A percentile compares a stretch with the other conserved stretches of the same genome.
These are phyloP conservation scores for Acanthochlamys bracteata DNA, from an alignment of 106 monocot species.

Conservation along the genomic window DNA sequence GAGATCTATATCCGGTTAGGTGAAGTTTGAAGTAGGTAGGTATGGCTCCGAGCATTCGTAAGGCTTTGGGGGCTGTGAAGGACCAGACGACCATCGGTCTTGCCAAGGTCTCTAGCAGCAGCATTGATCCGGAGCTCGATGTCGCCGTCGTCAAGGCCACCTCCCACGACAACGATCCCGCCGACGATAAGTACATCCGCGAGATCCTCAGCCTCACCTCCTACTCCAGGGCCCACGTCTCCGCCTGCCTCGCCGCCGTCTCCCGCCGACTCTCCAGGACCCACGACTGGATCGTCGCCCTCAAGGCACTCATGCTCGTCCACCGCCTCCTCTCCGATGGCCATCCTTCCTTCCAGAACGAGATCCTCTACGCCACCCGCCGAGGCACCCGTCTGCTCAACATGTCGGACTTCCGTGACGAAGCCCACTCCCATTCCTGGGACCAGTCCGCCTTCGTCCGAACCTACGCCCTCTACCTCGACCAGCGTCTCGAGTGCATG, in stretches of 20 bases:
- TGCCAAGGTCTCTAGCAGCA: constrained; percentile 51
- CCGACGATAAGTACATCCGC: constrained; percentile 42
- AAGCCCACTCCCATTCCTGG: constrained; percentile 71
- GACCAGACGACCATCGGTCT: constrained; percentile 62
- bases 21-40: too few species aligned
- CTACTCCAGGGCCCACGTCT: constrained; percentile 29
- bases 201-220: constrained; percentile 52
- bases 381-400: constrained; percentile 56
- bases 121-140: constrained; percentile 54
- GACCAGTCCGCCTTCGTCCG: constrained; percentile 76
- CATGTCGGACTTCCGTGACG: constrained; percentile 66
- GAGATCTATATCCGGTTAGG: too few species aligned
- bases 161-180: constrained; percentile 69
- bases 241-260: constrained; percentile 41
- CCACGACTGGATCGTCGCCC: constrained; percentile 59
- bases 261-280: constrained; percentile 54
- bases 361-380: constrained; percentile 49
- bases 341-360: constrained; percentile 43
- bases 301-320: constrained; percentile 55
- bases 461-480: constrained; percentile 58
- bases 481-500: constrained; percentile 43
- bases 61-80: constrained; percentile 48
- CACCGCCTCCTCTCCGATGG: constrained; percentile 60
- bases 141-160: constrained; percentile 71
- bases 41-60: constrained; percentile 42